phyloP scores from a whole-genome alignment of 495 filamentous ascomycete genomes.

The Hypoxylon fragiforme region DNA sequence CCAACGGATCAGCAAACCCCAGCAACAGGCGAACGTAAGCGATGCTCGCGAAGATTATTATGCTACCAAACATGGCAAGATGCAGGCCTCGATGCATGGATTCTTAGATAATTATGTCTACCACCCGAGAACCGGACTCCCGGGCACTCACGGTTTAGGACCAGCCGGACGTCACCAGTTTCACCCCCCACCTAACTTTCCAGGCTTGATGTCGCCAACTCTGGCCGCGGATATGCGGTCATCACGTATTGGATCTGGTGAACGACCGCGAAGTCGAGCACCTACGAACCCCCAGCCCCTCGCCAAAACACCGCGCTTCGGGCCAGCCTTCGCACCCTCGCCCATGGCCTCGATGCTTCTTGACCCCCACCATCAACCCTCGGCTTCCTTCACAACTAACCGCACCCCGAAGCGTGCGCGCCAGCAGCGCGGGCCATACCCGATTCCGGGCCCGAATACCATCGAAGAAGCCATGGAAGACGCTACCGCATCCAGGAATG shows the following conservation, averaged over 20 bases:
- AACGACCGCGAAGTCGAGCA: constrained; percentile 41
- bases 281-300: constrained; percentile 14
- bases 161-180: constrained; percentile 62
- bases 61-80: constrained; percentile 92
- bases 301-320: constrained; percentile 38
- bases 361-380: constrained; percentile 85
- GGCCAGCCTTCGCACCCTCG: constrained; percentile 47
- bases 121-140: constrained; percentile 61
- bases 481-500: constrained; percentile 61
- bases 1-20: constrained; percentile 56
- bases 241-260: constrained; percentile 52
- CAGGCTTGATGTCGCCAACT: constrained; percentile 67
- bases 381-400: constrained; percentile 48
- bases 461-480: constrained; percentile 54
- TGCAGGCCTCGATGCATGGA: constrained; percentile 90
- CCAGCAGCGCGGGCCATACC: constrained; percentile 47
- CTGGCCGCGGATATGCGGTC: constrained; percentile 58
- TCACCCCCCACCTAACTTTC: constrained; percentile 78
- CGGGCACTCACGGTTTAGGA: constrained; percentile 47
- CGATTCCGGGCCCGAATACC: constrained; percentile 43
- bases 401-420: constrained; percentile 49
- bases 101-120: constrained; percentile 87
- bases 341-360: constrained; percentile 76
- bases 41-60: constrained; percentile 91
- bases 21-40: constrained; percentile 37